phyloP scores from a whole-genome alignment of 2,329 filamentous ascomycete genomes.

The Talaromyces sp. region DNA sequence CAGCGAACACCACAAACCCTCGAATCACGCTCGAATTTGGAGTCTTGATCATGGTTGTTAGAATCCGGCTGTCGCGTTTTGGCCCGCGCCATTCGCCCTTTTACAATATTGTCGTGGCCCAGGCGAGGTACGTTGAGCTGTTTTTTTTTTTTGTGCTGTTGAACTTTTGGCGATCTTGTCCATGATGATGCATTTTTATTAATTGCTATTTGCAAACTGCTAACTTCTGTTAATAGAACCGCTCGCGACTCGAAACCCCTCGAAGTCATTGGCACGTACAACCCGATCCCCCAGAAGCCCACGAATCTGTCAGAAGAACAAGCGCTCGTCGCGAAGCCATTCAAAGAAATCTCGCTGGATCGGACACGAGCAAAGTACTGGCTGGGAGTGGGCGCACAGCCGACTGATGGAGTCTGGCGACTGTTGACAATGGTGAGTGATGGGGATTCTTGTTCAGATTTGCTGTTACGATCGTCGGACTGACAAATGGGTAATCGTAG shows the following conservation, averaged over 20 bases:
- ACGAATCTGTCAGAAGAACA: constrained; percentile 45
- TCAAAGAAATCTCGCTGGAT: constrained; percentile 91
- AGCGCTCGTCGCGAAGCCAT: constrained; percentile 56
- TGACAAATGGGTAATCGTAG: not conserved
- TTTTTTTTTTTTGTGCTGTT: not conserved
- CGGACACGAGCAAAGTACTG: constrained; percentile 80
- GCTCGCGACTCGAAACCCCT: constrained; percentile 83
- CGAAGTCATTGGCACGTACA: constrained; percentile 76
- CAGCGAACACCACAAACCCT: not conserved
- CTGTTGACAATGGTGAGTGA: constrained; percentile 69
- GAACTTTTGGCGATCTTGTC: not conserved
- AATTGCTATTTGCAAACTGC: not conserved
- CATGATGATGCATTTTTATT: not conserved
- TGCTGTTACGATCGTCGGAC: not conserved
- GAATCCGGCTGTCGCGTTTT: constrained; percentile 90
- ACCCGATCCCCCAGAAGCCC: constrained; percentile 53
- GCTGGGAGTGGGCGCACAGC: constrained; percentile 94
- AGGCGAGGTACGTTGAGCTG: constrained; percentile 64
- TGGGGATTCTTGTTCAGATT: not conserved
- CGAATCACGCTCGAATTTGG: not conserved
- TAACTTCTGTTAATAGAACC: constrained; percentile 50
- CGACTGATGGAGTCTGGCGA: constrained; percentile 83
- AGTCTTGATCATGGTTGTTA: constrained; percentile 69
- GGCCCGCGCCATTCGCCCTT: constrained; percentile 82
- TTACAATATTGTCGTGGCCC: constrained; percentile 95